A percentile compares a stretch with the other conserved stretches of the same genome.
Evolutionary conservation across 176 grass and related monocot species (phyloP).

Genomic region (Triticum turgidum): DNA sequence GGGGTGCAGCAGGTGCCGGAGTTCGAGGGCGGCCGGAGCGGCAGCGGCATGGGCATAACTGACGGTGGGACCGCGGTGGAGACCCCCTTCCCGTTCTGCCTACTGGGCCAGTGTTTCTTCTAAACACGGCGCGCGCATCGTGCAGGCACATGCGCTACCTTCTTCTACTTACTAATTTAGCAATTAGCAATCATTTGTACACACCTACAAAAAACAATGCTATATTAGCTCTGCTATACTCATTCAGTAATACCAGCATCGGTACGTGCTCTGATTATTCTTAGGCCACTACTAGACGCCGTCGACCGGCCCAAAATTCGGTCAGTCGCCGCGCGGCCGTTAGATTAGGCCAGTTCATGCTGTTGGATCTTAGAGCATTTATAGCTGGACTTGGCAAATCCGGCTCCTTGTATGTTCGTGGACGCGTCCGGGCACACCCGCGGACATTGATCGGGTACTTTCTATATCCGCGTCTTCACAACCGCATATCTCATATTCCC

Average conservation of each 20-base stretch:
- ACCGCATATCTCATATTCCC: too few species aligned
- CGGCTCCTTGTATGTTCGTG: too few species aligned
- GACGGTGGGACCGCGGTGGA: constrained; percentile 13
- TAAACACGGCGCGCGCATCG: constrained; percentile 4
- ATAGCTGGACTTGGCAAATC: too few species aligned
- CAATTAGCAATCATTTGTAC: constrained; percentile 14
- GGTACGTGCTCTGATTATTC: not conserved
- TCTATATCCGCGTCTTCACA: too few species aligned
- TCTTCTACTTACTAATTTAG: constrained; percentile 11
- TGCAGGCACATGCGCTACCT: not conserved
- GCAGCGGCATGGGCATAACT: constrained; percentile 1
- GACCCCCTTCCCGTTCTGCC: constrained; percentile 61
- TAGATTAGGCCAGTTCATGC: too few species aligned
- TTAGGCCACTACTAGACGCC: not conserved
- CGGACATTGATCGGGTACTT: too few species aligned
- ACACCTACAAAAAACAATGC: not conserved
- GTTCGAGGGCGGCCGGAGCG: not conserved
- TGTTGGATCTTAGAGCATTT: too few species aligned
- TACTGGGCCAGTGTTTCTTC: constrained; percentile 62
- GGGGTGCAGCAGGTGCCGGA: constrained; percentile 32
- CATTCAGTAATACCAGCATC: not conserved
- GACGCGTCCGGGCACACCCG: too few species aligned
- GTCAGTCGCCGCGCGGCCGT: too few species aligned
- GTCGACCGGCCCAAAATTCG: too few species aligned
- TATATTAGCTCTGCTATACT: not conserved